Conservation (phyloP, 495 filamentous ascomycete species). For the Staphylotrichum tortipilum region DNA sequence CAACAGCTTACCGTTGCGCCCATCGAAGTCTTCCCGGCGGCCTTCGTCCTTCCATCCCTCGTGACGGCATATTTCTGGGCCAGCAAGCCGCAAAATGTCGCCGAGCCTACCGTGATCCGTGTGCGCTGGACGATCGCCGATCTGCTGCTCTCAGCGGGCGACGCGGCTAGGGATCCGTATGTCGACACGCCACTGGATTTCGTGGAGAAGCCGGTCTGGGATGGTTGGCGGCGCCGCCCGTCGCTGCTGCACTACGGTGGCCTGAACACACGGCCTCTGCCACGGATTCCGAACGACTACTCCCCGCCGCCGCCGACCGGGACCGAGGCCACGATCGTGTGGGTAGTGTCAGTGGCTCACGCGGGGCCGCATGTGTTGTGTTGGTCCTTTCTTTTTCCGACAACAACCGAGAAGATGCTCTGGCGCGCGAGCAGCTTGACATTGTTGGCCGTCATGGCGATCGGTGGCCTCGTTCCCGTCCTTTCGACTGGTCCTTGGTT, state of each 20-base stretch:
- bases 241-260: slow-evolving; percentile 12
- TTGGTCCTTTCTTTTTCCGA: slow-evolving; percentile 21
- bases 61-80: slow-evolving; percentile 30
- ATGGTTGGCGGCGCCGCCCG: slow-evolving; percentile 6
- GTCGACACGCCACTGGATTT: slow-evolving; percentile 31
- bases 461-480: slow-evolving; percentile 10
- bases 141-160: slow-evolving; percentile 9
- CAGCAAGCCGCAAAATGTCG: slow-evolving; percentile 31
- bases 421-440: slow-evolving; percentile 9
- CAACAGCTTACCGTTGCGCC: slow-evolving; percentile 13
- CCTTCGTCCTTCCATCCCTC: slow-evolving; percentile 23
- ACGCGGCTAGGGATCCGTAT: slow-evolving; percentile 7
- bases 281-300: slow-evolving; percentile 25
- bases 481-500: slow-evolving; percentile 11
- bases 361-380: slow-evolving; percentile 12
- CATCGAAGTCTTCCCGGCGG: slow-evolving; percentile 20
- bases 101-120: slow-evolving; percentile 5
- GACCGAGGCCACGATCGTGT: slow-evolving; percentile 14
- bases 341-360: slow-evolving; percentile 16
- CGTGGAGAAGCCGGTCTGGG: slow-evolving; percentile 20
- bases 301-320: slow-evolving; percentile 11
- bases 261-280: slow-evolving; percentile 13
- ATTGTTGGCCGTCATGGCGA: slow-evolving; percentile 9
- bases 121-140: slow-evolving; percentile 7
- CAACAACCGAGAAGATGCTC: slow-evolving; percentile 3